Percentiles rank a stretch among this genome's conserved stretches.
phyloP scores from a whole-genome alignment of 2,329 filamentous ascomycete genomes.

The Juglanconis juglandina region DNA sequence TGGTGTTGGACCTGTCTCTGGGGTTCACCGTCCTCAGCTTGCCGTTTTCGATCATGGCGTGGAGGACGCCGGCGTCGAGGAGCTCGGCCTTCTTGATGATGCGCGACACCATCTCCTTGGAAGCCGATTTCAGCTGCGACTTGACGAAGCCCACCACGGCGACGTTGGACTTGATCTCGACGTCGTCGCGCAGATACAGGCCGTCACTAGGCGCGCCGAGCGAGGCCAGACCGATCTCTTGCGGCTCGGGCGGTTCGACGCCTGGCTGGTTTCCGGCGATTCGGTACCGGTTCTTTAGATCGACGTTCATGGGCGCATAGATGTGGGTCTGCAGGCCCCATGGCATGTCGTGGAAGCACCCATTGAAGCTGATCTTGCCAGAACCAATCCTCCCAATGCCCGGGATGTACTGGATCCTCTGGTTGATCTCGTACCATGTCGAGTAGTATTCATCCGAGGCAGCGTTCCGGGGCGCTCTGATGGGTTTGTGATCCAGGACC shows the following conservation, averaged over 20 bases:
- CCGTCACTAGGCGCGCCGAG: constrained; percentile 62
- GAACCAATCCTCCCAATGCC: constrained; percentile 63
- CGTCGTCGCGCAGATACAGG: constrained; percentile 66
- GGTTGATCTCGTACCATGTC: constrained; percentile 70
- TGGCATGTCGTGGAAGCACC: constrained; percentile 69
- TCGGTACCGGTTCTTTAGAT: constrained; percentile 65
- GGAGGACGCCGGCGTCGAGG: constrained; percentile 61
- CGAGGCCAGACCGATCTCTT: constrained; percentile 57
- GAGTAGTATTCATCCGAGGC: constrained; percentile 68
- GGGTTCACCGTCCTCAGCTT: constrained; percentile 57
- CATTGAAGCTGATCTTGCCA: constrained; percentile 65
- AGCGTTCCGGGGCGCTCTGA: constrained; percentile 64
- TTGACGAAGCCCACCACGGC: constrained; percentile 64
- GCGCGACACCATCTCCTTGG: constrained; percentile 64
- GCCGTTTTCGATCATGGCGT: constrained; percentile 66
- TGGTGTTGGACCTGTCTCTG: constrained; percentile 41
- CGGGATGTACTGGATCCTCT: constrained; percentile 66
- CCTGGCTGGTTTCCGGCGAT: constrained; percentile 68
- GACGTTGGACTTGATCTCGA: constrained; percentile 68
- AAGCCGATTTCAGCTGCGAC: constrained; percentile 62
- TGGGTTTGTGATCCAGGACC: constrained; percentile 60
- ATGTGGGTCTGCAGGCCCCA: constrained; percentile 71
- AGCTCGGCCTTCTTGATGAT: constrained; percentile 71
- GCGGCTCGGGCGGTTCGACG: constrained; percentile 56
- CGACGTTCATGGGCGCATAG: constrained; percentile 64